These are phyloP conservation scores for Penicillium waksmanii DNA, from an alignment of 495 filamentous ascomycete genomes.

Conservation along the genomic window DNA sequence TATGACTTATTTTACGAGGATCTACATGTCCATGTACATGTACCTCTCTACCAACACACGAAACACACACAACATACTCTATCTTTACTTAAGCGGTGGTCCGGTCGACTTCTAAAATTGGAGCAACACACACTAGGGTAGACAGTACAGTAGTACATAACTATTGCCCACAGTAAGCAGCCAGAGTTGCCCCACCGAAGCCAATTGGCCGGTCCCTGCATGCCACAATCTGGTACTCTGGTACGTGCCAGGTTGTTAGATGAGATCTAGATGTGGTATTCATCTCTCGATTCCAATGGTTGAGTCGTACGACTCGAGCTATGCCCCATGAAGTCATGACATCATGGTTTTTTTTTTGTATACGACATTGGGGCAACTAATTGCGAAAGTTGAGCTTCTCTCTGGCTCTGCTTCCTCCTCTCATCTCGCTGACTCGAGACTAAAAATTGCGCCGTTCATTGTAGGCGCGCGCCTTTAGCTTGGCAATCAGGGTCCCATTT, in stretches of 20 bases:
- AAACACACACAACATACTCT: no score
- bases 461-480: background rate
- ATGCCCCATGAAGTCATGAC: conserved; percentile 6
- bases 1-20: conserved; percentile 8
- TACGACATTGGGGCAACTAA: background rate
- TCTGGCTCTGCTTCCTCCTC: background rate
- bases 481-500: conserved; percentile 26
- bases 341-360: conserved; percentile 4
- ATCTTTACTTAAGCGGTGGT: no score
- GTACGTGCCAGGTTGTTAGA: no score
- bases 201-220: conserved; percentile 18
- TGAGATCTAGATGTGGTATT: no score
- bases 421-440: no score
- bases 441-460: background rate
- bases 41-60: no score
- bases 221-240: background rate
- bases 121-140: no score
- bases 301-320: no score
- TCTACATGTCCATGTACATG: background rate
- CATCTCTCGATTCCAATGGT: no score
- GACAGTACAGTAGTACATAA: no score
- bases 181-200: background rate
- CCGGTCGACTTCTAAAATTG: no score
- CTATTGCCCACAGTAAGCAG: no score
- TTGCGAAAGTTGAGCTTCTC: background rate